Percentiles rank a stretch among this genome's conserved stretches.
Evolutionary conservation across 768 basidiomycete genomes (phyloP).

Genomic region (Amanita fuliginea): DNA sequence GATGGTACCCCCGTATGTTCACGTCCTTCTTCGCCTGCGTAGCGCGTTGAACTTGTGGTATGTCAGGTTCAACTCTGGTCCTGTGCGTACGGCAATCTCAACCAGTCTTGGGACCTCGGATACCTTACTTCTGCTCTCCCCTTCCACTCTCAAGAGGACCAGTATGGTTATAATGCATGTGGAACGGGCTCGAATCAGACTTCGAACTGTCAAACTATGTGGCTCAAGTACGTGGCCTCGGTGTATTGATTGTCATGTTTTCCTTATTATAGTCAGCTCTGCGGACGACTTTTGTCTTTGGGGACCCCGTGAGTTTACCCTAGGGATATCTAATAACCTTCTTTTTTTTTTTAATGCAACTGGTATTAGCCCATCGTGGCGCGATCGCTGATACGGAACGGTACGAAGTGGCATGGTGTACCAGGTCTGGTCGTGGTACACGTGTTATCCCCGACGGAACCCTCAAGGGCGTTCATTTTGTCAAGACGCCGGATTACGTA

Average conservation of each 20-base stretch:
- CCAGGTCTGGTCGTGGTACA: conserved; percentile 59
- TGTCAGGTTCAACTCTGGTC: conserved; percentile 36
- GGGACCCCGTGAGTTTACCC: conserved; percentile 35
- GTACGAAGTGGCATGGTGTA: conserved; percentile 66
- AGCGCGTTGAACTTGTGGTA: not conserved
- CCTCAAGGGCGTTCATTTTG: conserved; percentile 57
- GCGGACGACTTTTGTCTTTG: conserved; percentile 62
- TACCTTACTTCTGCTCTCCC: conserved; percentile 33
- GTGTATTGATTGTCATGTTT: not conserved
- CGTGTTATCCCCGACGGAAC: conserved; percentile 63
- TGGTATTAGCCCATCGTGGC: conserved; percentile 23
- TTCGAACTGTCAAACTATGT: conserved; percentile 62
- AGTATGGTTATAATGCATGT: conserved; percentile 59
- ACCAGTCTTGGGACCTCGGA: conserved; percentile 44
- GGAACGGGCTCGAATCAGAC: conserved; percentile 42
- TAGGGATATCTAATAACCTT: conserved; percentile 5
- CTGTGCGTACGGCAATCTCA: conserved; percentile 29
- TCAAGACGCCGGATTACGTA: conserved; percentile 54
- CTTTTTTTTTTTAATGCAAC: not conserved
- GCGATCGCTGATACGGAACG: conserved; percentile 61
- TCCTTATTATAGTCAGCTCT: conserved; percentile 24
- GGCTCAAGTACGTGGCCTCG: conserved; percentile 43
- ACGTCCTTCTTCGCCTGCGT: not conserved
- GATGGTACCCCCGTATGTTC: conserved; percentile 31
- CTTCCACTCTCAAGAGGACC: conserved; percentile 42